Conservation (phyloP, 768 basidiomycete species). For the Hypsizygus marmoreus region DNA sequence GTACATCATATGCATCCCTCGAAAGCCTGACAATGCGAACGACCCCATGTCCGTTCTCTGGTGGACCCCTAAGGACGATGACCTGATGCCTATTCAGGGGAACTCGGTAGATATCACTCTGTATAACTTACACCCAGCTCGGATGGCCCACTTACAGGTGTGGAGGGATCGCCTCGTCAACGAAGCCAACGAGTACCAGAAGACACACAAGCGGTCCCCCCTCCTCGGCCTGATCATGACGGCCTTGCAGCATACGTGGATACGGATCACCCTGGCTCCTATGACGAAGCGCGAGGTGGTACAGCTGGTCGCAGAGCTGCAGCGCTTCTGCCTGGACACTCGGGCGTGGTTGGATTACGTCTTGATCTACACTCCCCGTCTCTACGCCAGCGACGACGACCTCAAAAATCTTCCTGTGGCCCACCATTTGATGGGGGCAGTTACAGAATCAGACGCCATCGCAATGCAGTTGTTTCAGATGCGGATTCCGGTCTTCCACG, state of each 20-base stretch:
- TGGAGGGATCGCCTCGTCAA: neutral
- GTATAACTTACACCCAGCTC: neutral
- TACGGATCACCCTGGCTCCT: conserved; percentile 25
- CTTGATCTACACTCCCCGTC: neutral
- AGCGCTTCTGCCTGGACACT: neutral
- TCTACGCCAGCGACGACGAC: neutral
- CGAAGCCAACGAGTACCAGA: neutral
- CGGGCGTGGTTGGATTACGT: neutral
- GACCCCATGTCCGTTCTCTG: neutral
- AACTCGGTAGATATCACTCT: neutral
- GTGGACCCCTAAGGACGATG: neutral
- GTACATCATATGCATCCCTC: neutral
- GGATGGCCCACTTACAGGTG: neutral
- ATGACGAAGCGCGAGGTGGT: neutral
- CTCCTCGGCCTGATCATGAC: neutral
- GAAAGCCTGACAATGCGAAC: neutral
- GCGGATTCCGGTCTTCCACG: neutral
- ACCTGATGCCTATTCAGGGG: neutral
- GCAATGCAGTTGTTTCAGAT: neutral
- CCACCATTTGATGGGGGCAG: neutral
- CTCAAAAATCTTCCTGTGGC: neutral
- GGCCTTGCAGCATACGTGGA: conserved; percentile 25
- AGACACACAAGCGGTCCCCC: neutral
- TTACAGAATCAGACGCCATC: neutral
- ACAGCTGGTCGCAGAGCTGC: neutral